Base-by-base conservation (phyloP, 164 flowering plant genomes). In the Stephania yunnanensis region DNA sequence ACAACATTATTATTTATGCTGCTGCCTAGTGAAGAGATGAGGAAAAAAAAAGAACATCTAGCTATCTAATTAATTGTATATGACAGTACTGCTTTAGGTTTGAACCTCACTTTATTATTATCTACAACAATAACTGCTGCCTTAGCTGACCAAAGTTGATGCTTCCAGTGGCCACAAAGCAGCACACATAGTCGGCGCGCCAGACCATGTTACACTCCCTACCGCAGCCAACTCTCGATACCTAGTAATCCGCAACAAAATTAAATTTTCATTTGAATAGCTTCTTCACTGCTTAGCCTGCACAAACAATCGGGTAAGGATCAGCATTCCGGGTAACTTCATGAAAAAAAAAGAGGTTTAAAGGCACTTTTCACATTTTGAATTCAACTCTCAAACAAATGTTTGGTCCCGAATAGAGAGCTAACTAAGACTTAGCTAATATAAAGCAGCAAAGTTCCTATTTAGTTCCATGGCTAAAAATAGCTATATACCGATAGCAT, bases 231-330 rank as follows among this genome's bases (percentile, higher is more conserved):
- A 6, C 71, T 68, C 44, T 45, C 46, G n/a, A 19, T 58, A 2
- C 12, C 46, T 52, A 0, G 8, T 10, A 70, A 13, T 45, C 6
- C 25, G 20, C 3, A 20, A 5, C 61, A 45, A 19, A 70, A 5
- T 25, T 19, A 1, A 70, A 44, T 9, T 42, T 5, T 10, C 30
- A 7, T 69, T 8, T 17, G 53, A 17, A 44, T 58, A 22, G 72
- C 50, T 63, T 58, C 30, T 77, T 81, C 71, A 85, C 82, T 78
- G 84, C 74, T 85, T 85, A 10, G 87, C 85, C 87, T 85, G 87
- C 80, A 75, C 44, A 68, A 29, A 58, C 25, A 25, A 42, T 3
- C 11, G 17, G 0, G 53, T 55, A 68, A 29, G 0, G 20, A 30
- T 11, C 31, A 69, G n/a, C 0, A 19, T 58, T 58, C 64, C 17